phyloP scores from a whole-genome alignment of 441 rosid species.

The Erysimum pusillum region DNA sequence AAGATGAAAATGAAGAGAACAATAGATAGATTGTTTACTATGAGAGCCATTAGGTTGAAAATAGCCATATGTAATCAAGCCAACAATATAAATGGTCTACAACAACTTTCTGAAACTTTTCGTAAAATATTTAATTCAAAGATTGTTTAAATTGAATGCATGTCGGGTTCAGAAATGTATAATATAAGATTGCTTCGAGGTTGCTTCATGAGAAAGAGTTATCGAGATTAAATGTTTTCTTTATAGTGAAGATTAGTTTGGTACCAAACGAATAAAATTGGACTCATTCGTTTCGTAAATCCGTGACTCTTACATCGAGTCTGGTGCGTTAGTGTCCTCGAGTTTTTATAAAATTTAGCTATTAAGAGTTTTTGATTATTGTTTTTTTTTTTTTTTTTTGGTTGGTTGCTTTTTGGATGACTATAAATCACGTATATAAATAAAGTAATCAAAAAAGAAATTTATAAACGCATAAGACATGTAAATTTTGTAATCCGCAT shows the following conservation, averaged over 20 bases:
- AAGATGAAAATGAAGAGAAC: conserved; percentile 44
- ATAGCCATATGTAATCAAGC: neutral
- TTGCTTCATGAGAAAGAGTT: conserved; percentile 26
- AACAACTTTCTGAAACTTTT: conserved; percentile 18
- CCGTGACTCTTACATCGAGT: no score
- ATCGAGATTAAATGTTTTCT: neutral
- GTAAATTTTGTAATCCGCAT: no score
- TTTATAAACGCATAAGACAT: no score
- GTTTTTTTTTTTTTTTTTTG: neutral
- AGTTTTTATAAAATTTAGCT: neutral
- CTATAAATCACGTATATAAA: no score
- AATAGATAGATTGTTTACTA: conserved; percentile 16
- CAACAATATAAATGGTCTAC: conserved; percentile 14
- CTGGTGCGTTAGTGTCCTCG: neutral
- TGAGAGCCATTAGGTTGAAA: conserved; percentile 40
- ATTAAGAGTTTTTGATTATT: no score
- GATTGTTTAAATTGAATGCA: neutral
- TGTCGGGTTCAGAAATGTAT: neutral
- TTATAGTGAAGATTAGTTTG: conserved; percentile 19
- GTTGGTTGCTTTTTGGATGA: no score
- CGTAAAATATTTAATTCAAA: neutral
- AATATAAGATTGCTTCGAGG: conserved; percentile 16
- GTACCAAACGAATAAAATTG: conserved; percentile 3
- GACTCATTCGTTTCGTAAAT: neutral
- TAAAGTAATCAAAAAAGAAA: no score